Evolutionary conservation across 2,329 filamentous ascomycete species (phyloP).

Genomic region (Aspergillus arachidicola): DNA sequence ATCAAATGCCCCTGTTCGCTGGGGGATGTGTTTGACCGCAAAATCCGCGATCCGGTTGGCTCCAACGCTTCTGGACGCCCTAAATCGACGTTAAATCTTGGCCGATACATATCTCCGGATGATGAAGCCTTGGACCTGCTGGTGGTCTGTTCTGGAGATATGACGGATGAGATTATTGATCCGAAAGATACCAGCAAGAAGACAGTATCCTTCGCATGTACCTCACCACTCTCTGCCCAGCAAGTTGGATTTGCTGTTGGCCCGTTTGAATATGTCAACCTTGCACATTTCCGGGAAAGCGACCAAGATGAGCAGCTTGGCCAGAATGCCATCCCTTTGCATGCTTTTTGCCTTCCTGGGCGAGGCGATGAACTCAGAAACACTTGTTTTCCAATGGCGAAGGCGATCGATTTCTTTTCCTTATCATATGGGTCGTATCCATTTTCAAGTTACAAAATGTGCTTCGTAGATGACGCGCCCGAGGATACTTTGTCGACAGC

Average conservation of each 20-base stretch:
- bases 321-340: constrained; percentile 81
- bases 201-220: constrained; percentile 80
- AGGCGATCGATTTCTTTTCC: constrained; percentile 86
- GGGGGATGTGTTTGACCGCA: constrained; percentile 66
- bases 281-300: constrained; percentile 84
- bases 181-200: constrained; percentile 78
- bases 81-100: constrained; percentile 31
- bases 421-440: constrained; percentile 88
- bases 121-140: constrained; percentile 87
- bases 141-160: constrained; percentile 86
- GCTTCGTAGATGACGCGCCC: constrained; percentile 88
- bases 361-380: constrained; percentile 81
- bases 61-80: constrained; percentile 21
- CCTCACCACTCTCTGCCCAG: constrained; percentile 75
- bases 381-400: constrained; percentile 81
- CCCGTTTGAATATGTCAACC: constrained; percentile 89
- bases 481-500: constrained; percentile 76
- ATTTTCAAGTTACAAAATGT: constrained; percentile 87
- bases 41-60: constrained; percentile 28
- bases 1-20: constrained; percentile 85
- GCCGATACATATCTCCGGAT: constrained; percentile 63
- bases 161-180: constrained; percentile 81
- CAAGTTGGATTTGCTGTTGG: constrained; percentile 94
- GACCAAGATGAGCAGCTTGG: constrained; percentile 91
- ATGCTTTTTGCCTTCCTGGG: constrained; percentile 87